A percentile compares a stretch with the other conserved stretches of the same genome.
These are phyloP conservation scores for Fusarium sp. DNA, from an alignment of 2,329 filamentous ascomycete genomes.

Conservation along the genomic window DNA sequence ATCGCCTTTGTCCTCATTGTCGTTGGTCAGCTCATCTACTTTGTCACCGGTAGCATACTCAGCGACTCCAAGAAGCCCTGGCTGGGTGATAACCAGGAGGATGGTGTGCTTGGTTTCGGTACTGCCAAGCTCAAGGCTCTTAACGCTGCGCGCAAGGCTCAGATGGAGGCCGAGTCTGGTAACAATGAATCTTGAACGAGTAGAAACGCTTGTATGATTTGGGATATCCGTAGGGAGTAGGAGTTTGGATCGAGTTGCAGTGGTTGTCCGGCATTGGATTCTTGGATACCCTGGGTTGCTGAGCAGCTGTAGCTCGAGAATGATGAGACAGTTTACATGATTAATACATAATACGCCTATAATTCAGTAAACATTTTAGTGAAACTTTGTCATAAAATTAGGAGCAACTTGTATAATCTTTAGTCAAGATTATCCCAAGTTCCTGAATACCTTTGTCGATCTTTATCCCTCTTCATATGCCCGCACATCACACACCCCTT, in stretches of 20 bases:
- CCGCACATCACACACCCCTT: too few relatives aligned
- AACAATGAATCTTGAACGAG: slow-evolving; percentile 3
- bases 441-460: too few relatives aligned
- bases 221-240: neutral
- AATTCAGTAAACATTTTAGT: neutral
- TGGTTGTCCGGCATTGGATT: neutral
- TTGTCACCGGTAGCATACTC: slow-evolving; percentile 81
- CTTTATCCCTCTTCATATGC: neutral
- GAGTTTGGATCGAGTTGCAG: neutral
- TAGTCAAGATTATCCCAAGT: too few relatives aligned
- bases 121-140: slow-evolving; percentile 84
- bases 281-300: neutral
- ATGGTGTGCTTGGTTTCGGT: slow-evolving; percentile 80
- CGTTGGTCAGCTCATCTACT: slow-evolving; percentile 86
- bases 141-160: slow-evolving; percentile 62
- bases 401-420: too few relatives aligned
- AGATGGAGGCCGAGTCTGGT: slow-evolving; percentile 46
- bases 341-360: slow-evolving; percentile 10
- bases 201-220: too few relatives aligned
- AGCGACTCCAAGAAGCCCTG: slow-evolving; percentile 95
- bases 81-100: slow-evolving; percentile 88
- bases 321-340: slow-evolving; percentile 6
- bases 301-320: neutral
- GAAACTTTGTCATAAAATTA: too few relatives aligned
- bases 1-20: slow-evolving; percentile 96